These are phyloP conservation scores for Microglena sp. DNA, from an alignment of 139 green algal genomes.

Conservation along the genomic window DNA sequence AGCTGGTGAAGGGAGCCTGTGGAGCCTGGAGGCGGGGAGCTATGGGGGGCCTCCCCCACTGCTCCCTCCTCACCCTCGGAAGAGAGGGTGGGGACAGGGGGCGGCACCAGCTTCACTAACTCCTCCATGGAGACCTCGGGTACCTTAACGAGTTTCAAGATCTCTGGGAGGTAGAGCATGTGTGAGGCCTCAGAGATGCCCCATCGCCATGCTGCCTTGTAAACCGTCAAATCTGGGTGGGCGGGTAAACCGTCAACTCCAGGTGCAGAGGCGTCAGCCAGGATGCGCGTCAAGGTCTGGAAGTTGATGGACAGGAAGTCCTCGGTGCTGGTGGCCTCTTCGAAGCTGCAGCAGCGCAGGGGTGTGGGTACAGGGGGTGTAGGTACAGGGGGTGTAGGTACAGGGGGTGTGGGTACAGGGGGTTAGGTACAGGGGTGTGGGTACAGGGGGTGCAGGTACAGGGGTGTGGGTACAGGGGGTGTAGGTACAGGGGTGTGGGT, in stretches of 20 bases:
- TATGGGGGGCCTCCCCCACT: too few species aligned
- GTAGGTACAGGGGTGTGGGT: too few species aligned
- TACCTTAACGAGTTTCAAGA: too few species aligned
- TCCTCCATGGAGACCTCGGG: too few species aligned
- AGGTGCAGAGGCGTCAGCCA: slow-evolving; percentile 5
- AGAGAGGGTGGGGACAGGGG: too few species aligned
- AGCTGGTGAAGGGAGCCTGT: too few species aligned
- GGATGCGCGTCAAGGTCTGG: slow-evolving; percentile 5
- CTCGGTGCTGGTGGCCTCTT: slow-evolving; percentile 3
- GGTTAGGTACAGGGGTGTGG: too few species aligned
- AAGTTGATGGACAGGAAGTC: slow-evolving; percentile 20
- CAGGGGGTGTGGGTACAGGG: too few species aligned
- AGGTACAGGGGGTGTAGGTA: too few species aligned
- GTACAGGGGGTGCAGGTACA: background rate
- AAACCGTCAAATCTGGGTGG: slow-evolving; percentile 7
- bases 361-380: background rate
- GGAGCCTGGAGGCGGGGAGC: background rate
- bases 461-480: background rate
- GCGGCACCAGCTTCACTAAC: too few species aligned
- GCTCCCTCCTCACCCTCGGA: too few species aligned
- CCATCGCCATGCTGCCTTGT: slow-evolving; percentile 28
- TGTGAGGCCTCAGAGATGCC: slow-evolving; percentile 14
- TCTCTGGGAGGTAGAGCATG: slow-evolving; percentile 17
- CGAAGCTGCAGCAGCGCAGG: slow-evolving; percentile 15
- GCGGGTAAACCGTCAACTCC: background rate